phyloP scores from a whole-genome alignment of 2,329 filamentous ascomycete species.

The Bimuria novae-zelandiae region DNA sequence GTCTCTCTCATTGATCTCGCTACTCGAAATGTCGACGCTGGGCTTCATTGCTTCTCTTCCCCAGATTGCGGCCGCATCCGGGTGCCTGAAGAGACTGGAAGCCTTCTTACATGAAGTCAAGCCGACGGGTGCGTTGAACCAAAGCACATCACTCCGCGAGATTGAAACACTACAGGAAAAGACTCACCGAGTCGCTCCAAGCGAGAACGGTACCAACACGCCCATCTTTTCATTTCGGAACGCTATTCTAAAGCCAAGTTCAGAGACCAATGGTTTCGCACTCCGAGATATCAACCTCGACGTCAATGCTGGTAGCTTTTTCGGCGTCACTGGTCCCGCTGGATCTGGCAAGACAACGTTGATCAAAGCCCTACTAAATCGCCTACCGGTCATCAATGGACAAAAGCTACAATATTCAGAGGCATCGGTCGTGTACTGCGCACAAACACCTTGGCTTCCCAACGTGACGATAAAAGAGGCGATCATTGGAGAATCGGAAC shows the following conservation, averaged over 20 bases:
- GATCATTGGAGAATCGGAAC: background rate
- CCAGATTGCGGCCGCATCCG: too few species aligned
- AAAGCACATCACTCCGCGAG: too few species aligned
- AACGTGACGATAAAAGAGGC: background rate
- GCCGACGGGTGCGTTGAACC: too few species aligned
- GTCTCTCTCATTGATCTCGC: too few species aligned
- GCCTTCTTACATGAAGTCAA: too few species aligned
- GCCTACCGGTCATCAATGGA: constrained; percentile 36
- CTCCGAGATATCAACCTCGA: constrained; percentile 21
- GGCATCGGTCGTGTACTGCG: background rate
- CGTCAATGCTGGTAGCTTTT: constrained; percentile 23
- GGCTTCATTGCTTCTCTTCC: too few species aligned
- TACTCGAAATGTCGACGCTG: too few species aligned
- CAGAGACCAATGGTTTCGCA: constrained; percentile 31
- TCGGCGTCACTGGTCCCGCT: constrained; percentile 34
- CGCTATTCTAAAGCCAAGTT: constrained; percentile 32
- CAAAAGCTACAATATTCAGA: background rate
- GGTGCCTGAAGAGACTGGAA: too few species aligned
- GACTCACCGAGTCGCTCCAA: too few species aligned
- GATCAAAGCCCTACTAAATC: constrained; percentile 40
- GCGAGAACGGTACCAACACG: too few species aligned
- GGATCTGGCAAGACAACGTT: constrained; percentile 43
- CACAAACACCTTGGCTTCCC: background rate
- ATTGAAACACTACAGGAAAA: too few species aligned
- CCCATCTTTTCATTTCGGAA: too few species aligned